phyloP scores from a whole-genome alignment of 192 early-diverging fungal species.

The Mortierella hygrophila region DNA sequence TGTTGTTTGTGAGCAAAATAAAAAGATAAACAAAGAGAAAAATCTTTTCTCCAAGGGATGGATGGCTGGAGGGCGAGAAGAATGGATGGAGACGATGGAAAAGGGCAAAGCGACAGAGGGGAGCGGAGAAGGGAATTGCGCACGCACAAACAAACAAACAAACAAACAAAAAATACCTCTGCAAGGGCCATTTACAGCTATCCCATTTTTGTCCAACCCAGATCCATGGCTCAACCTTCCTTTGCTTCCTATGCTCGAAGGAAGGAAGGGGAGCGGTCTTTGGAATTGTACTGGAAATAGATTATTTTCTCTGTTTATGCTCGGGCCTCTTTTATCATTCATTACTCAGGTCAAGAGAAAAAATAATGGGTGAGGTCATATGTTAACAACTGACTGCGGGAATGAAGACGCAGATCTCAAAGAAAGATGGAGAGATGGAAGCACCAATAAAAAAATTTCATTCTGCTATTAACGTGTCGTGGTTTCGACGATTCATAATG shows the following conservation, averaged over 20 bases:
- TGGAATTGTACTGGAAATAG: neutral
- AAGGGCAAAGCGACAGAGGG: neutral
- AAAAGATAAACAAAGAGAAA: neutral
- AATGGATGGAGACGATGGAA: neutral
- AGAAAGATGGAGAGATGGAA: neutral
- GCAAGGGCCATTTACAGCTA: neutral
- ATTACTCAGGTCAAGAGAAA: neutral
- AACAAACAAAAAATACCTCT: neutral
- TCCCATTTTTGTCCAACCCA: neutral
- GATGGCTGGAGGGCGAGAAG: neutral
- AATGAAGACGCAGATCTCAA: neutral
- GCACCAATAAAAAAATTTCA: neutral
- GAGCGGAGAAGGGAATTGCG: conserved; percentile 1
- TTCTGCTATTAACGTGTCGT: neutral
- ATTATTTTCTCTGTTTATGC: neutral
- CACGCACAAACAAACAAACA: conserved; percentile 3
- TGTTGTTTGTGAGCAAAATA: neutral
- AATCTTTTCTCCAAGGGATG: neutral
- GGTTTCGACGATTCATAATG: neutral
- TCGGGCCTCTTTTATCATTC: neutral
- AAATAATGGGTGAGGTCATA: neutral
- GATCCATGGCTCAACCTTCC: neutral
- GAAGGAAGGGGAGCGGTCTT: neutral
- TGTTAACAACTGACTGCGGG: neutral
- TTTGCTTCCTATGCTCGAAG: neutral